phyloP scores from a whole-genome alignment of 2,329 filamentous ascomycete genomes.

The Pseudogymnoascus sp. region DNA sequence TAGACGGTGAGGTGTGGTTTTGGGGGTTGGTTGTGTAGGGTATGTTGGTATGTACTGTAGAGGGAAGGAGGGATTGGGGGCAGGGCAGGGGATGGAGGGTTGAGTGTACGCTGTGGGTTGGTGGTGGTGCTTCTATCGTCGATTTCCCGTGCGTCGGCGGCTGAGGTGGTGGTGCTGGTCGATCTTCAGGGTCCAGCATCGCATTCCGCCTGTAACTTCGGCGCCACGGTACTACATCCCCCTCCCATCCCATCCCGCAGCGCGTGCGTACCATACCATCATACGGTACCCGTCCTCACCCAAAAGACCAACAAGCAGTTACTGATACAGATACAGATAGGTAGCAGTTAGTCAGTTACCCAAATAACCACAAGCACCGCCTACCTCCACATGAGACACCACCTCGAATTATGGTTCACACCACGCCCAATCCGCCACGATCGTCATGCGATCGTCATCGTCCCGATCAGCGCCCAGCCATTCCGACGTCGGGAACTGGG shows the following conservation, averaged over 20 bases:
- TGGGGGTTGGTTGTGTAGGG: no score
- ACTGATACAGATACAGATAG: no score
- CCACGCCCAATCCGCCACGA: neutral
- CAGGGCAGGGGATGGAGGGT: neutral
- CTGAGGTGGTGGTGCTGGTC: neutral
- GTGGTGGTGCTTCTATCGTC: neutral
- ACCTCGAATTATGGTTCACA: neutral
- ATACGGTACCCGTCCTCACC: no score
- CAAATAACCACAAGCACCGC: neutral
- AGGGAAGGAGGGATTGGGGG: no score
- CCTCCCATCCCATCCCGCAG: neutral
- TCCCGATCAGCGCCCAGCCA: neutral
- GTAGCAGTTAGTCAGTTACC: no score
- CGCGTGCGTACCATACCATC: no score
- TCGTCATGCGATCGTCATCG: conserved; percentile 5
- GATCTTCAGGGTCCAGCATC: conserved; percentile 5
- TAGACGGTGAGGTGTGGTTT: no score
- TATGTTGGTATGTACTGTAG: no score
- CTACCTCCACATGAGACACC: neutral
- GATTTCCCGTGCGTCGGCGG: neutral
- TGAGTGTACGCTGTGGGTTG: no score
- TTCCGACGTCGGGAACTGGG: conserved; percentile 1
- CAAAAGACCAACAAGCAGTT: no score
- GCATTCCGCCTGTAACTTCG: neutral
- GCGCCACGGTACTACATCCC: neutral